phyloP scores from a whole-genome alignment of 768 basidiomycete genomes.

The Auriscalpium microsporum region DNA sequence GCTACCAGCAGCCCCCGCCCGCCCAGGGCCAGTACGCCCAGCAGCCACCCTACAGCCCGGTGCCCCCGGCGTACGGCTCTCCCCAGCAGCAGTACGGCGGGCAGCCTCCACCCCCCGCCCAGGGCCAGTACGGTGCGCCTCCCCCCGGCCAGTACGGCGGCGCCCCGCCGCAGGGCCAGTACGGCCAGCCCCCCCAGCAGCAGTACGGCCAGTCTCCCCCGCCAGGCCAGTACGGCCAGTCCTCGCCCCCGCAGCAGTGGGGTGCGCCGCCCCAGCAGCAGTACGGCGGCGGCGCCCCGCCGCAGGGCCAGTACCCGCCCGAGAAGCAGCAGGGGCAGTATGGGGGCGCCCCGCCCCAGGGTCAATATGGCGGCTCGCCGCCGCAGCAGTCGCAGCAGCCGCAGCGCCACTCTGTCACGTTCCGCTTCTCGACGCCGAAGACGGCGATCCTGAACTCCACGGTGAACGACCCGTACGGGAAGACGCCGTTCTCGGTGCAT shows the following conservation, averaged over 20 bases:
- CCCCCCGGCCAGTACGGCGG: not conserved
- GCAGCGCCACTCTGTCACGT: conserved; percentile 1
- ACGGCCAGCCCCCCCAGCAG: not conserved
- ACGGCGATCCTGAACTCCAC: conserved; percentile 1
- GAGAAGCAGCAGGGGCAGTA: not conserved
- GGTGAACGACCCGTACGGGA: conserved; percentile 5
- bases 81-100: not conserved
- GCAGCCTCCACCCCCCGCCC: not conserved
- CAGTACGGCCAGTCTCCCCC: not conserved
- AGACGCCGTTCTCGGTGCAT: conserved; percentile 2
- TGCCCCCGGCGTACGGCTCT: not conserved
- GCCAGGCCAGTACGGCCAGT: not conserved
- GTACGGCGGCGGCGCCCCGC: not conserved
- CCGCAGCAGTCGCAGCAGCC: not conserved
- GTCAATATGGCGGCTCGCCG: not conserved
- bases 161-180: not conserved
- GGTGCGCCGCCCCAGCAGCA: not conserved
- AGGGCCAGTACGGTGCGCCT: not conserved
- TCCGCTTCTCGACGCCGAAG: not conserved
- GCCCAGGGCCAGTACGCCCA: conserved; percentile 1
- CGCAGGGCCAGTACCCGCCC: not conserved
- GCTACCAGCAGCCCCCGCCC: not conserved
- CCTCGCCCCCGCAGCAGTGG: conserved; percentile 1
- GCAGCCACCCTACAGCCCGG: not conserved
- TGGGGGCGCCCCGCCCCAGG: not conserved